Conservation (phyloP, 108 stramenopile species). For the Schizochytrium sp. region DNA sequence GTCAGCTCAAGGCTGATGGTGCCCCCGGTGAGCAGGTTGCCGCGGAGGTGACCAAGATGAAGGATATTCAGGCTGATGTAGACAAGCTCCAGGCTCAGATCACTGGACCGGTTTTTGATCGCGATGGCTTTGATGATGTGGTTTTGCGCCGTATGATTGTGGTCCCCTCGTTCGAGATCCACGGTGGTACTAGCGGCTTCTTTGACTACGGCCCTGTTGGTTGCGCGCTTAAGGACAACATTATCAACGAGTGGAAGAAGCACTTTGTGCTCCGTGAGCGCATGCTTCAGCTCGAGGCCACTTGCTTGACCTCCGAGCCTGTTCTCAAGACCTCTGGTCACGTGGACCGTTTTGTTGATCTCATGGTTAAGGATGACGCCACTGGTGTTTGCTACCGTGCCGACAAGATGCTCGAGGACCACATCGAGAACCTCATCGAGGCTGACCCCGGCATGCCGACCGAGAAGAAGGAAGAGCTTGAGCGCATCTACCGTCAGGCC, state of each 20-base stretch:
- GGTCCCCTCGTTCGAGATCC: slow-evolving; percentile 97
- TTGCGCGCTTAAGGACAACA: slow-evolving; percentile 95
- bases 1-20: slow-evolving; percentile 59
- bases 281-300: slow-evolving; percentile 99
- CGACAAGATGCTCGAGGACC: slow-evolving; percentile 91
- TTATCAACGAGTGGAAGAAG: slow-evolving; percentile 93
- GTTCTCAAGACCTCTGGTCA: slow-evolving; percentile 98
- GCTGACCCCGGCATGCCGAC: slow-evolving; percentile 82
- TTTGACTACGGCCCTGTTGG: slow-evolving; percentile 99
- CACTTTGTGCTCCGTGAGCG: slow-evolving; percentile 96
- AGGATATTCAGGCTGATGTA: slow-evolving; percentile 62
- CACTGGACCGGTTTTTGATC: slow-evolving; percentile 76
- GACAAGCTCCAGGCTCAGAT: slow-evolving; percentile 68
- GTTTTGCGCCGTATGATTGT: slow-evolving; percentile 98
- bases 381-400: slow-evolving; percentile 70
- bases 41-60: slow-evolving; percentile 76
- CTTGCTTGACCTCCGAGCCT: slow-evolving; percentile 92
- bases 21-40: slow-evolving; percentile 31
- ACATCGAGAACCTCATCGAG: slow-evolving; percentile 92
- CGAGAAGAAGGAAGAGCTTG: slow-evolving; percentile 88
- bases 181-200: slow-evolving; percentile 97
- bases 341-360: slow-evolving; percentile 99
- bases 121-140: slow-evolving; percentile 92
- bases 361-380: slow-evolving; percentile 87
- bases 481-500: slow-evolving; percentile 91